Evolutionary conservation across 2,329 filamentous ascomycete species (phyloP), one percentile per base, ranked within the genome.

Genomic region (Lecanicillium sp.): DNA sequence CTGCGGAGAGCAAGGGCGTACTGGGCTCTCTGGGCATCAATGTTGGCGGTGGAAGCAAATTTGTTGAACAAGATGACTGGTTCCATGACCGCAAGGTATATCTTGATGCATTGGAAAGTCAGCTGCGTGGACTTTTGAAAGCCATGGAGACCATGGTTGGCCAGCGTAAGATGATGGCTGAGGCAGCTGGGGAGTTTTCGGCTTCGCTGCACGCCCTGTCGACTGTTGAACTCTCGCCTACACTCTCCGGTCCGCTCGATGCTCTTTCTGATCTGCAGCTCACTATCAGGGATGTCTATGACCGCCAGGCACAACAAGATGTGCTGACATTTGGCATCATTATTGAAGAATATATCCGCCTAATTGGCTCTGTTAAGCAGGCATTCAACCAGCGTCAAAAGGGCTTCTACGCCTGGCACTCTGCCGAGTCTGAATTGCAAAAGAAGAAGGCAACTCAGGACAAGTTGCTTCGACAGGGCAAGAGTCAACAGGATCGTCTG

Each of bases 1-100:
- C 94, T 4, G 79, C 78, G 30, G 92, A 96, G 63, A 94, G 80
- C 65, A 96, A 96, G 64, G 89, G 92, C 38, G 83, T 96, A 68
- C 78, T 96, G 51, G 86, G 88, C 52, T 85, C 82, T 13, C 73
- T 95, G 38, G 86, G 87, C 16, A 74, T 92, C 45, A 84, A 73
- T 45, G 79, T 90, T 18, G 85, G 89, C 20, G 75, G 80, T 42
- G 73, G 78, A 38, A 80, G 74, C 51, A 98, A 98, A 61, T 98
- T 98, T 63, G 80, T 98, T 29, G 92, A 98, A 63, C 92, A 96
- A 56, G 92, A 98, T 58, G 92, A 98, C 64, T 98, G 90, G 92
- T 98, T 98, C 65, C 90, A 98, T 52, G 92, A 98, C 50, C 87
- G 92, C 45, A 86, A 83, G 53, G 78, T 96, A 40, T 98, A 98